Base-by-base conservation (phyloP, 257 asterid genomes). In the Gentiana dahurica region DNA sequence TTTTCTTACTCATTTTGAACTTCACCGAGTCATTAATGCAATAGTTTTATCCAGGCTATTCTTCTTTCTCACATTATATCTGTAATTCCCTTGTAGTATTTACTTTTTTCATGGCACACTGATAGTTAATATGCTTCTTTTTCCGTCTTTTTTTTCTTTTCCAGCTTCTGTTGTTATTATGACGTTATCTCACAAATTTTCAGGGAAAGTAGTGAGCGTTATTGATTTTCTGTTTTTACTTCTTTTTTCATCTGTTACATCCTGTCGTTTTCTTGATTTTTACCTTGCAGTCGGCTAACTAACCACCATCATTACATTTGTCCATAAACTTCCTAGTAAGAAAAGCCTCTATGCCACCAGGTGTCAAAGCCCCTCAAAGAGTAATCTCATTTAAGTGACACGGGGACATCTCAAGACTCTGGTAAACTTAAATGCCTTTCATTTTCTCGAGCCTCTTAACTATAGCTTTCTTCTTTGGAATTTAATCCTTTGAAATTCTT, bases 401-500 rank as follows among this genome's bases (percentile, higher is more conserved):
- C n/a, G 47, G 36, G 36, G 43, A 13, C 55, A 49, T 10, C 50
- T 44, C 24, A 15, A 47, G 46, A 34, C 43, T 49, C 47, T 37
- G 44, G 51, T 53, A 13, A 56, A 58, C 44, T 24, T 46, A 58
- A 64, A 35, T 45, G 46, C 43, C 45, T 49, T 35, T 47, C 63
- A 62, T 53, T 52, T 62, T 60, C 60, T 34, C 35, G 59, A 51
- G 61, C 53, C 46, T 65, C 58, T 55, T 15, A 15, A 15, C 49
- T 53, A 24, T 57, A 57, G 35, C 33, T 69, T 72, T 58, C 55
- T 47, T 59, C 57, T 75, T 64, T 73, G 58, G 68, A 48, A 61
- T 33, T 43, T 53, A 57, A 49, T 60, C 55, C 51, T 24, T 53
- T 34, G 36, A 15, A 61, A 48, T 52, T 52, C 48, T 41, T 54